Evolutionary conservation across 192 early-diverging fungal species (phyloP).

Genomic region (Backusella liffmaniae): DNA sequence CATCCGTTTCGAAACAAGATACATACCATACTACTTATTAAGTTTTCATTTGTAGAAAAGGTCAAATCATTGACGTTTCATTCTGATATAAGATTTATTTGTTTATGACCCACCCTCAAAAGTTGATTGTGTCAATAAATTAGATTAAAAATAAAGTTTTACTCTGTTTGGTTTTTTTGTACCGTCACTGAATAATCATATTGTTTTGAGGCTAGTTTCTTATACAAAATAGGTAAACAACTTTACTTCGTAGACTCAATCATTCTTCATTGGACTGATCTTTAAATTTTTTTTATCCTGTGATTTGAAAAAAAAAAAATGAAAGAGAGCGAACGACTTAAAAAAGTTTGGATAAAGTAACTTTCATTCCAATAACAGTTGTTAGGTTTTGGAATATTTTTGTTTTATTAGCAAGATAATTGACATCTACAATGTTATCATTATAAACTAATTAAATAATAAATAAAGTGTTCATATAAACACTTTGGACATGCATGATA

Average conservation of each 20-base stretch:
- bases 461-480: background rate
- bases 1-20: no score
- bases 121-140: background rate
- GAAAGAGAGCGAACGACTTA: no score
- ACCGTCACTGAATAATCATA: background rate
- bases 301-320: background rate
- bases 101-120: background rate
- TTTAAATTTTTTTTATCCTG: background rate
- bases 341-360: background rate
- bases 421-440: background rate
- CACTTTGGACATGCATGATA: background rate
- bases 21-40: no score
- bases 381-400: background rate
- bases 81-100: background rate
- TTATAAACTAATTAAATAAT: background rate
- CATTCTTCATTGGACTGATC: background rate
- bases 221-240: background rate
- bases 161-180: background rate
- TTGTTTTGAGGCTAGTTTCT: background rate
- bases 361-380: background rate
- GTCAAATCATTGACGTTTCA: no score
- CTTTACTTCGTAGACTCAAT: background rate
- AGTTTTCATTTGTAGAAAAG: no score
- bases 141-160: background rate
- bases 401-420: background rate